Evolutionary conservation across 1,284 basidiomycete genomes (phyloP).

Genomic region (Grifola frondosa): DNA sequence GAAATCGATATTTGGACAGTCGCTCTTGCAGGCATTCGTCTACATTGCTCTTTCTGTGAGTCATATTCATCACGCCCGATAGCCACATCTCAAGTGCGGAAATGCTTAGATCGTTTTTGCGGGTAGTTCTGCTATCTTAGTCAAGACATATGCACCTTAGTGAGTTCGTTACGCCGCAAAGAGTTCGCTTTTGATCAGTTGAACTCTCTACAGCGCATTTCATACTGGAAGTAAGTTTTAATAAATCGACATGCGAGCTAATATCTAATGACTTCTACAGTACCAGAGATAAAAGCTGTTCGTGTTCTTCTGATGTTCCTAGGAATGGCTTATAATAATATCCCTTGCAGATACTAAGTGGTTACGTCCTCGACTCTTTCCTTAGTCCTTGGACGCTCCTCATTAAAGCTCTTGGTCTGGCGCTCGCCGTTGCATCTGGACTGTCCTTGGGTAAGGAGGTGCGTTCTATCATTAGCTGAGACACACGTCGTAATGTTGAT

Average conservation of each 20-base stretch:
- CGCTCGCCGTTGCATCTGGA: constrained; percentile 76
- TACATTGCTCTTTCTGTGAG: constrained; percentile 65
- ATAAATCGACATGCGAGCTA: not conserved
- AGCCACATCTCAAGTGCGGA: not conserved
- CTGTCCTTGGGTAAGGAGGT: constrained; percentile 76
- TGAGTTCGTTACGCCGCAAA: constrained; percentile 34
- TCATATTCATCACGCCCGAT: not conserved
- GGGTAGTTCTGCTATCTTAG: constrained; percentile 63
- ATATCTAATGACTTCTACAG: constrained; percentile 32
- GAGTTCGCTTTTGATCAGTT: not conserved
- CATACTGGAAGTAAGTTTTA: constrained; percentile 74
- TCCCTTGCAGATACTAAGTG: constrained; percentile 58
- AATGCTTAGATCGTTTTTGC: constrained; percentile 55
- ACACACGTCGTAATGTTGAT: too few relatives aligned
- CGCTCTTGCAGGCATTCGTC: constrained; percentile 60
- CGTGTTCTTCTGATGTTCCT: constrained; percentile 29
- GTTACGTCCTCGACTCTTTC: constrained; percentile 71
- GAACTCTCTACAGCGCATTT: constrained; percentile 51
- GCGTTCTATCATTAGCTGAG: constrained; percentile 8
- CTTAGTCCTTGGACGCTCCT: constrained; percentile 72
- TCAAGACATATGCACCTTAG: constrained; percentile 70
- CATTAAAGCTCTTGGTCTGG: constrained; percentile 76
- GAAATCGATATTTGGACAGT: constrained; percentile 54
- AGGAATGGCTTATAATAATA: too few relatives aligned
- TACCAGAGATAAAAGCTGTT: constrained; percentile 78